Conservation (phyloP, 257 asterid genomes). For the Verbascum thapsus region DNA sequence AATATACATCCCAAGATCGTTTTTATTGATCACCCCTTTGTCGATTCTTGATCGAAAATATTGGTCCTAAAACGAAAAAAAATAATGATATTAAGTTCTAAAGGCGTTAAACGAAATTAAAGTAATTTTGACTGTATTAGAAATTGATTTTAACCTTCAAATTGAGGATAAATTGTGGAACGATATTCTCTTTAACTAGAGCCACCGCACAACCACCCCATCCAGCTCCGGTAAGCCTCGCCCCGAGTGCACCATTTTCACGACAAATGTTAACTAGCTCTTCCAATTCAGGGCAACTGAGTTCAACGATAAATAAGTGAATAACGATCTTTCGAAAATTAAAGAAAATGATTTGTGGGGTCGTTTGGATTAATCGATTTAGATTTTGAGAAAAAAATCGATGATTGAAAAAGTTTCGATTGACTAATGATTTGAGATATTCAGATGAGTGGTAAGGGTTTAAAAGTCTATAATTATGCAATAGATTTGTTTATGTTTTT, state of each 20-base stretch:
- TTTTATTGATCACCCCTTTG: constrained; percentile 67
- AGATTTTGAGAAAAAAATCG: no score
- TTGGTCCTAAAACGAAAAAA: constrained; percentile 57
- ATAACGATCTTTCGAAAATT: neutral
- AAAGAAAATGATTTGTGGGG: neutral
- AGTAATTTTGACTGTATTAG: neutral
- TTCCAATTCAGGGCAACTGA: constrained; percentile 89
- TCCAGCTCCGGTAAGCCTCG: constrained; percentile 98
- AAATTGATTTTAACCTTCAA: constrained; percentile 56
- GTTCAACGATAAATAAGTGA: neutral
- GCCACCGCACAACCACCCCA: constrained; percentile 99
- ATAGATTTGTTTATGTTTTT: no score
- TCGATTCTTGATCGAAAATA: constrained; percentile 79
- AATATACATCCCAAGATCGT: constrained; percentile 67
- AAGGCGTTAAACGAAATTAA: neutral
- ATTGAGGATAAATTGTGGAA: constrained; percentile 85
- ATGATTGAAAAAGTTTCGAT: no score
- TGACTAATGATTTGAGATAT: no score
- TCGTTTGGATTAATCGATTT: no score
- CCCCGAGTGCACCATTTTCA: constrained; percentile 88
- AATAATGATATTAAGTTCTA: neutral
- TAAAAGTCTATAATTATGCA: no score
- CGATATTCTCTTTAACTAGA: constrained; percentile 82
- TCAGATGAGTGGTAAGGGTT: no score
- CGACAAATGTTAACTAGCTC: constrained; percentile 76